These are phyloP conservation scores for Pseudotulostoma volvatum DNA, from an alignment of 495 filamentous ascomycete species.

Conservation along the genomic window DNA sequence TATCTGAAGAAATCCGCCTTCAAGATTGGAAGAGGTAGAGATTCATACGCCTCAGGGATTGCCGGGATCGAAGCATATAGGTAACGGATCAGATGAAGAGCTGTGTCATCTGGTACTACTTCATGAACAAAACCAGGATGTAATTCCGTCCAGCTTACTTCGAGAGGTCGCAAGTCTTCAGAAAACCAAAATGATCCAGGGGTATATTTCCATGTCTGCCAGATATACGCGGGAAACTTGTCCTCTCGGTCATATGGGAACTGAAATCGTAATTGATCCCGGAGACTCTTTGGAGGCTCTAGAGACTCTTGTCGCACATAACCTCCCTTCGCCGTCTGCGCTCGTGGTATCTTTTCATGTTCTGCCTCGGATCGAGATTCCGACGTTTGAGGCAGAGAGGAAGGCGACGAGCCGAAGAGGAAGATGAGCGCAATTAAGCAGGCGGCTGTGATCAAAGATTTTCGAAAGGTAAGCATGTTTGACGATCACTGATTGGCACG, in stretches of 20 bases:
- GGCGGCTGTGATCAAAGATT: conserved; percentile 50
- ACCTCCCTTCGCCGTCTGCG: conserved; percentile 5
- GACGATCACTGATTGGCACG: too few species aligned
- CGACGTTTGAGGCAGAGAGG: conserved; percentile 12
- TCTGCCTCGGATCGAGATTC: conserved; percentile 4
- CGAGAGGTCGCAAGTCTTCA: conserved; percentile 55
- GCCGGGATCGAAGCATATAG: conserved; percentile 81
- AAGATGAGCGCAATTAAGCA: conserved; percentile 54
- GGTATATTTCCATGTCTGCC: conserved; percentile 96
- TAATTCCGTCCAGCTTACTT: conserved; percentile 80
- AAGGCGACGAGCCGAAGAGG: conserved; percentile 49
- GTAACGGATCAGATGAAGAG: conserved; percentile 62
- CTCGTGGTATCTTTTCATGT: conserved; percentile 2
- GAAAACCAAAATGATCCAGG: conserved; percentile 66
- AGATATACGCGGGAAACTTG: conserved; percentile 94
- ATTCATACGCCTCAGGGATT: conserved; percentile 78
- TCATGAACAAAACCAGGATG: conserved; percentile 91
- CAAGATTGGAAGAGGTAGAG: conserved; percentile 71
- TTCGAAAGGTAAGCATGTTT: conserved; percentile 52
- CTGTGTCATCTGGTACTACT: conserved; percentile 82
- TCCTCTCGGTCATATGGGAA: conserved; percentile 78
- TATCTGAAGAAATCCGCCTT: conserved; percentile 99
- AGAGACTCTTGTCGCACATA: conserved; percentile 5
- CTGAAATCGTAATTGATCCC: conserved; percentile 77
- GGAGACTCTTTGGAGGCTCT: conserved; percentile 30